Percentiles rank a stretch among this genome's conserved stretches.
Conservation (phyloP, 805 yeast species). For the Wickerhamomyces queroliae region DNA sequence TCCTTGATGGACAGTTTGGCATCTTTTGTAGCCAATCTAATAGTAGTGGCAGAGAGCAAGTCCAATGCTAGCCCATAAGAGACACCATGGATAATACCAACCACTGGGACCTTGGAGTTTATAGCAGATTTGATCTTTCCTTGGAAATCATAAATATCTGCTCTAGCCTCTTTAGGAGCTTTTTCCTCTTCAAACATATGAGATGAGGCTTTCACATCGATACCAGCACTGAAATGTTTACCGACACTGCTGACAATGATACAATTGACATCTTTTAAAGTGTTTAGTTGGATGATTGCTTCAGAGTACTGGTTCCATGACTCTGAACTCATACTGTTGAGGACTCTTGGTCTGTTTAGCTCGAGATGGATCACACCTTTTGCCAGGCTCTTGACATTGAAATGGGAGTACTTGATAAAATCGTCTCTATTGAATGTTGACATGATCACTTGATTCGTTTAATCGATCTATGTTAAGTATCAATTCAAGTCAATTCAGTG, state of each 20-base stretch:
- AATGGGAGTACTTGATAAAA: constrained; percentile 10
- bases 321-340: constrained; percentile 51
- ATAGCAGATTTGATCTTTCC: constrained; percentile 43
- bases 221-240: constrained; percentile 56
- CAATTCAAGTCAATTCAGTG: too few species aligned
- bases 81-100: constrained; percentile 61
- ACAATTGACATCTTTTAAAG: constrained; percentile 39
- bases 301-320: constrained; percentile 53
- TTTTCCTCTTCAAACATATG: constrained; percentile 19
- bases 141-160: constrained; percentile 53
- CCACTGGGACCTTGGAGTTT: constrained; percentile 50
- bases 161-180: constrained; percentile 20
- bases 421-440: neutral
- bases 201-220: constrained; percentile 40
- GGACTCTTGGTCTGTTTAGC: constrained; percentile 52
- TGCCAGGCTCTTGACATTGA: constrained; percentile 8
- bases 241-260: constrained; percentile 55
- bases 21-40: constrained; percentile 50
- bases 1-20: constrained; percentile 58
- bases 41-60: constrained; percentile 50
- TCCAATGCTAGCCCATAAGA: constrained; percentile 66
- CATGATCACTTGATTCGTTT: too few species aligned
- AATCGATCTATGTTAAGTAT: too few species aligned
- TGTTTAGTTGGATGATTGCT: constrained; percentile 40
- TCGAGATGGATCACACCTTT: constrained; percentile 46